phyloP scores from a whole-genome alignment of 129 eudicot genomes.

The Solidago caesia region DNA sequence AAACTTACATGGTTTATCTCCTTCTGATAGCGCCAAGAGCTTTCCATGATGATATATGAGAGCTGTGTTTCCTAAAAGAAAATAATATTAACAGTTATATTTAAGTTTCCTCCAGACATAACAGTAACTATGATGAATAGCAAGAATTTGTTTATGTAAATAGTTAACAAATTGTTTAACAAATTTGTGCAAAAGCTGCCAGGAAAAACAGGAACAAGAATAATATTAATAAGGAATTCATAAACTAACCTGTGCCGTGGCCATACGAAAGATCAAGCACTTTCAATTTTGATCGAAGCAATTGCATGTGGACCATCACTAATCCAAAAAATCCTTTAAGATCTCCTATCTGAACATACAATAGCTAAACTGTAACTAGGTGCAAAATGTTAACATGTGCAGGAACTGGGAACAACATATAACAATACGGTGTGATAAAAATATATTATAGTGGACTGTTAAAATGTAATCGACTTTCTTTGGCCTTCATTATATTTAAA shows the following conservation, averaged over 20 bases:
- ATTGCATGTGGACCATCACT: slow-evolving; percentile 59
- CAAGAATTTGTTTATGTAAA: slow-evolving; percentile 3
- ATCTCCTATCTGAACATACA: slow-evolving; percentile 79
- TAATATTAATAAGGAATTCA: slow-evolving; percentile 1
- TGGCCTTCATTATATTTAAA: slow-evolving; percentile 1
- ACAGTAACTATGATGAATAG: slow-evolving; percentile 6
- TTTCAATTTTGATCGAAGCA: slow-evolving; percentile 70
- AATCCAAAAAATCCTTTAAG: slow-evolving; percentile 84
- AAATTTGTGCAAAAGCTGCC: slow-evolving; percentile 13
- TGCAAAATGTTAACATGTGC: slow-evolving; percentile 11
- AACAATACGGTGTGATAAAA: background rate
- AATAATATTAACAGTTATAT: slow-evolving; percentile 9
- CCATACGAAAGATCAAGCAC: slow-evolving; percentile 85
- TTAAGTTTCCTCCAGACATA: slow-evolving; percentile 4
- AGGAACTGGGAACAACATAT: background rate
- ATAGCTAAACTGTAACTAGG: slow-evolving; percentile 22
- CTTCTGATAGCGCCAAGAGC: slow-evolving; percentile 91
- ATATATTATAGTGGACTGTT: background rate
- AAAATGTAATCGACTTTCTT: background rate
- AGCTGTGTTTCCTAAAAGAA: slow-evolving; percentile 82
- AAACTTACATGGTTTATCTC: slow-evolving; percentile 90
- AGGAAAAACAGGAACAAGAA: slow-evolving; percentile 10
- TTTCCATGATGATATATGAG: slow-evolving; percentile 89
- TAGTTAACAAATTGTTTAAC: background rate
- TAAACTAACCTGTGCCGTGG: slow-evolving; percentile 67